Percentiles rank a stretch among this genome's conserved stretches.
These are phyloP conservation scores for Curvularia eragrostidis DNA, from an alignment of 2,329 filamentous ascomycete genomes.

Conservation along the genomic window DNA sequence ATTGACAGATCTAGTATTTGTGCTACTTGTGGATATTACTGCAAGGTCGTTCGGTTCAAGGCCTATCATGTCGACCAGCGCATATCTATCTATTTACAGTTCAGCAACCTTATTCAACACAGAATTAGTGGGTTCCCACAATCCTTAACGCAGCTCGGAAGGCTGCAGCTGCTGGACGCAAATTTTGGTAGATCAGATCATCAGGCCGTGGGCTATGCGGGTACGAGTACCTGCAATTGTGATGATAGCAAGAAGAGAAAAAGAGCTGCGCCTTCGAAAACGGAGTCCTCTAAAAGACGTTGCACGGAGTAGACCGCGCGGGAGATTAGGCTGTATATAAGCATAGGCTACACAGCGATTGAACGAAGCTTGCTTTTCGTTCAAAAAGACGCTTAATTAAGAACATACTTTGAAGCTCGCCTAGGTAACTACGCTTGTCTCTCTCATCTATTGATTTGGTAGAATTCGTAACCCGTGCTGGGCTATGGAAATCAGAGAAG, in stretches of 20 bases:
- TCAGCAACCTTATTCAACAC: slow-evolving; percentile 8
- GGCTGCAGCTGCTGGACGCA: slow-evolving; percentile 18
- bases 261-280: background rate
- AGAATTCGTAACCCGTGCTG: background rate
- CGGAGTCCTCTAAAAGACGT: slow-evolving; percentile 10
- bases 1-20: slow-evolving; percentile 10
- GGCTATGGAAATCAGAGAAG: background rate
- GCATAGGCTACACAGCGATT: slow-evolving; percentile 2
- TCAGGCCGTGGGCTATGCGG: slow-evolving; percentile 1
- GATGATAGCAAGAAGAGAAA: slow-evolving; percentile 18
- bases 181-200: slow-evolving; percentile 20
- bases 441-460: slow-evolving; percentile 1
- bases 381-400: background rate
- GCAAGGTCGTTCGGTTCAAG: slow-evolving; percentile 11
- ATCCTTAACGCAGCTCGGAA: slow-evolving; percentile 11
- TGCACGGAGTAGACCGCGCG: background rate
- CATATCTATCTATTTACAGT: slow-evolving; percentile 16
- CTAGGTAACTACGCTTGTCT: background rate
- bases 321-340: background rate
- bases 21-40: slow-evolving; percentile 11
- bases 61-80: slow-evolving; percentile 14
- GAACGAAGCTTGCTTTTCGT: background rate
- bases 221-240: slow-evolving; percentile 11
- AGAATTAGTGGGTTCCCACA: slow-evolving; percentile 25
- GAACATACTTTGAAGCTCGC: background rate